Evolutionary conservation across 257 asterid genomes (phyloP).

Genomic region (Knoxia roxburghii): DNA sequence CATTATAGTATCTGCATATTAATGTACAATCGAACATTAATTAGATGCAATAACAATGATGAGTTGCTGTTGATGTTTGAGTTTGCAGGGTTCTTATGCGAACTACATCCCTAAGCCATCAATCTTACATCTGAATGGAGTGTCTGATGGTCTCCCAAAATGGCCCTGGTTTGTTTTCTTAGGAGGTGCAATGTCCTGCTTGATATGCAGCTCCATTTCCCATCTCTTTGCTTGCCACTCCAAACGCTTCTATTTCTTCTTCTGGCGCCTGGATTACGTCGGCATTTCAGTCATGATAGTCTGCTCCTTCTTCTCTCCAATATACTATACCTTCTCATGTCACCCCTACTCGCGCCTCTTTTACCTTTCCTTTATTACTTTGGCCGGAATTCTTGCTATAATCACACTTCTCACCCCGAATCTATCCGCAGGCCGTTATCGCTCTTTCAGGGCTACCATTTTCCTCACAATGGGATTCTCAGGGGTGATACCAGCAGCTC

Average conservation of each 20-base stretch:
- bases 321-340: constrained; percentile 66
- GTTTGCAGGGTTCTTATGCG: constrained; percentile 48
- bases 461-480: constrained; percentile 87
- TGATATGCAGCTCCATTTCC: constrained; percentile 67
- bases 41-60: no score
- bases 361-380: constrained; percentile 59
- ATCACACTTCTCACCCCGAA: constrained; percentile 67
- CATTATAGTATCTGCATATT: not conserved
- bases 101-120: constrained; percentile 37
- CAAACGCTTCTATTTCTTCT: constrained; percentile 56
- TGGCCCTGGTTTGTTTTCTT: constrained; percentile 97
- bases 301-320: constrained; percentile 76
- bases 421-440: constrained; percentile 46
- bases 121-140: constrained; percentile 21
- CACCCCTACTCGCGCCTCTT: constrained; percentile 49
- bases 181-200: constrained; percentile 76
- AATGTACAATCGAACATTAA: no score
- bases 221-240: constrained; percentile 94
- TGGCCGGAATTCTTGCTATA: constrained; percentile 48
- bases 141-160: constrained; percentile 34
- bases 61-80: no score
- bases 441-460: constrained; percentile 63
- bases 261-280: constrained; percentile 91
- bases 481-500: constrained; percentile 78
- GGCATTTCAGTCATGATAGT: constrained; percentile 88